Percentiles rank a stretch among this genome's conserved stretches.
These are phyloP conservation scores for Saccharomycopsis crataegensis DNA, from an alignment of 1,139 yeast genomes.

Conservation along the genomic window DNA sequence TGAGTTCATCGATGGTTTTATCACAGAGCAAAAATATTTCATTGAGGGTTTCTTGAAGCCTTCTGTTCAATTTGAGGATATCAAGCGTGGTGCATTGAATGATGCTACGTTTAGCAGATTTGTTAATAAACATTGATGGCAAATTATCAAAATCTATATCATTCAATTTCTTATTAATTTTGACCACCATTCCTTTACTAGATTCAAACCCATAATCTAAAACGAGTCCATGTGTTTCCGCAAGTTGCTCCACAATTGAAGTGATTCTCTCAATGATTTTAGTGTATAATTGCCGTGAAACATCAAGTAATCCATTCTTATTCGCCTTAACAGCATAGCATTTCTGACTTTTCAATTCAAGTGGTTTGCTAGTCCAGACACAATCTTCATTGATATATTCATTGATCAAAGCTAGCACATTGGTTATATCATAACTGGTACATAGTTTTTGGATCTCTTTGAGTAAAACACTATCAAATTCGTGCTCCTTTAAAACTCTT, in stretches of 20 bases:
- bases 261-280: conserved; percentile 32
- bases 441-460: conserved; percentile 30
- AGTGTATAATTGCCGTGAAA: conserved; percentile 36
- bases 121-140: conserved; percentile 33
- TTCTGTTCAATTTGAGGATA: conserved; percentile 34
- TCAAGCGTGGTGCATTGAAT: conserved; percentile 31
- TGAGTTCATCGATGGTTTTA: conserved; percentile 30
- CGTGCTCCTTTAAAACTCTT: conserved; percentile 20
- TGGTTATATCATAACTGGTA: conserved; percentile 23
- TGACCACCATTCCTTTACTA: conserved; percentile 33
- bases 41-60: conserved; percentile 30
- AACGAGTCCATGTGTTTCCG: conserved; percentile 22
- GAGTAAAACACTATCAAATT: conserved; percentile 22
- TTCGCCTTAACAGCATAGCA: conserved; percentile 27
- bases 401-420: conserved; percentile 23
- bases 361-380: conserved; percentile 33
- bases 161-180: conserved; percentile 24
- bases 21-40: conserved; percentile 38
- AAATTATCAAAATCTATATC: conserved; percentile 21
- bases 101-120: conserved; percentile 27
- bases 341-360: conserved; percentile 27
- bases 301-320: conserved; percentile 39
- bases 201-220: conserved; percentile 32
- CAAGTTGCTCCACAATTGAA: conserved; percentile 25
- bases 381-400: conserved; percentile 35